These are phyloP conservation scores for Spergularia marina DNA, from an alignment of 148 eudicot species.

Conservation along the genomic window DNA sequence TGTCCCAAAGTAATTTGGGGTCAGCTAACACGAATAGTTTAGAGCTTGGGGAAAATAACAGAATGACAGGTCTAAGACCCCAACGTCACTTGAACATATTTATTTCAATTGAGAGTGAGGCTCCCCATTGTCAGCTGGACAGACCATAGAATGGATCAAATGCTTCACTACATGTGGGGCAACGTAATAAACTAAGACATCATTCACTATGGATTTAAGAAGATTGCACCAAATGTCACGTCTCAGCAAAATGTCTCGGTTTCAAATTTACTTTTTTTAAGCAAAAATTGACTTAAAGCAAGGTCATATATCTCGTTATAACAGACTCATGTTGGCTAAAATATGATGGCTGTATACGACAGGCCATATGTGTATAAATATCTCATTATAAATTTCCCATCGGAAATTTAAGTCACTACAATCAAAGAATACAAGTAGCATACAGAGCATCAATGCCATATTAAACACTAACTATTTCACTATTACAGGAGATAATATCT, in stretches of 20 bases:
- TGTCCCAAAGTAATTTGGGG: no score
- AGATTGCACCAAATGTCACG: neutral
- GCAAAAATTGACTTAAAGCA: neutral
- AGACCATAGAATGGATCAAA: neutral
- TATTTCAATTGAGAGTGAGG: no score
- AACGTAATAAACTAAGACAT: neutral
- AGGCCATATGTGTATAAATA: neutral
- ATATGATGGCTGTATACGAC: neutral
- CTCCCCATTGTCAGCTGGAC: neutral
- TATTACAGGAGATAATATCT: neutral
- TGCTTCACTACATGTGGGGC: neutral
- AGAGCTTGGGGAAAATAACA: neutral
- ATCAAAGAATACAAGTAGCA: neutral
- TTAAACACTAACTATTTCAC: neutral
- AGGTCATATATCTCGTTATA: neutral
- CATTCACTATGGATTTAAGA: slow-evolving; percentile 3
- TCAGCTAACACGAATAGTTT: no score
- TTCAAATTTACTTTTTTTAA: neutral
- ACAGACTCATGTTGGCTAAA: neutral
- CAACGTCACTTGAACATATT: neutral
- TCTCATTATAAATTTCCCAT: no score
- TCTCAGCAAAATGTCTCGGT: neutral
- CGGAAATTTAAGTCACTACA: neutral
- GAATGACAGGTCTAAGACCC: neutral
- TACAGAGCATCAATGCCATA: neutral